Evolutionary conservation across 164 flowering plant genomes (phyloP).

Genomic region (Tetrastigma voinierianum): DNA sequence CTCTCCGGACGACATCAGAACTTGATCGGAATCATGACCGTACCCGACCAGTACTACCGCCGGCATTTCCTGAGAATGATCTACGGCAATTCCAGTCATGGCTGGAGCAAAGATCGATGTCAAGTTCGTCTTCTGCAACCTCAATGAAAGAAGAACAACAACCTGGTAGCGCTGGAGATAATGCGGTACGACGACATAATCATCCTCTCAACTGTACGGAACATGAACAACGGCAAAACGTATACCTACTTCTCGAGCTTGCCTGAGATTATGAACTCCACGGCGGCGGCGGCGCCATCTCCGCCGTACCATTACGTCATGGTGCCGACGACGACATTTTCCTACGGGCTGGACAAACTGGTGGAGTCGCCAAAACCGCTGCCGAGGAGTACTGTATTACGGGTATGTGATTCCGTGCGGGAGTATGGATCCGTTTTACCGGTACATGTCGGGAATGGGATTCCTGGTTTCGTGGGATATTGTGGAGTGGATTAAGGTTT

Average conservation of each 20-base stretch:
- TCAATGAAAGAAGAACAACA: conserved; percentile 78
- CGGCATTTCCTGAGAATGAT: conserved; percentile 75
- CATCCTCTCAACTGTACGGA: conserved; percentile 72
- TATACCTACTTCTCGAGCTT: conserved; percentile 73
- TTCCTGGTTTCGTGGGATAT: conserved; percentile 82
- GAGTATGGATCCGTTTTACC: conserved; percentile 75
- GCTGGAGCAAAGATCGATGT: conserved; percentile 52
- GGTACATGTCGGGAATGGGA: conserved; percentile 95
- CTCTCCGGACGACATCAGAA: conserved; percentile 39
- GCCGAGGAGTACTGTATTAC: conserved; percentile 70
- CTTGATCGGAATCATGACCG: conserved; percentile 68
- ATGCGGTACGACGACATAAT: conserved; percentile 79
- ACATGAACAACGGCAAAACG: conserved; percentile 88
- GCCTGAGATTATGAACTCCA: conserved; percentile 43
- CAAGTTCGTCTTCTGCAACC: conserved; percentile 83
- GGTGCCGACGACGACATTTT: conserved; percentile 70
- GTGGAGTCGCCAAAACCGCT: conserved; percentile 51
- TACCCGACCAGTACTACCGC: conserved; percentile 68
- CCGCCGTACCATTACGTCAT: conserved; percentile 80
- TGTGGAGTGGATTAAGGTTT: conserved; percentile 62
- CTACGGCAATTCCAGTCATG: conserved; percentile 60
- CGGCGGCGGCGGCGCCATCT: conserved; percentile 14
- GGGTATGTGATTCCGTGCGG: conserved; percentile 84
- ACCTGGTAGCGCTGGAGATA: conserved; percentile 73
- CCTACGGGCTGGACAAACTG: conserved; percentile 39